Evolutionary conservation across 169 alveolate genomes (phyloP), one percentile per base, ranked within the genome.

Genomic region (Theileria sp.): DNA sequence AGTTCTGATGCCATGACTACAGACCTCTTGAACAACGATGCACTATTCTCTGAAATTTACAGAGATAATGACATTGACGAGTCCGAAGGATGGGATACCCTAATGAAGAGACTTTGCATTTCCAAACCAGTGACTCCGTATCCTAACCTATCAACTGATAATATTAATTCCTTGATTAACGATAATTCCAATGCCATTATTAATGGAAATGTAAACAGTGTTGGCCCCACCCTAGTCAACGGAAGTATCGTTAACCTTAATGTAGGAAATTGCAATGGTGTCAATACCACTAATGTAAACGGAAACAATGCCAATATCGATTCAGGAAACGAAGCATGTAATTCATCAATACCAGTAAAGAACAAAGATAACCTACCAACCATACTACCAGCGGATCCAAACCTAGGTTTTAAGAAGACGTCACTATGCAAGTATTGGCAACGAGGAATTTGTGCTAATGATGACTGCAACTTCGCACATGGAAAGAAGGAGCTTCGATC

Each of bases 381-480:
- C 44, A 74, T n/a, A 7, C 30, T 74, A 23, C 80, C 80, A 8
- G 32, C 25, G 9, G 80, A 74, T 17, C 74, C 80, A 36, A 74
- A 74, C 64, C 54, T 74, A 54, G 80, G 80, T 17, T 74, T 74
- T 49, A 74, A 74, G 64, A 58, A 81, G 65, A 88, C 94, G 0
- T 86, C 89, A 44, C 30, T 88, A 13, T 88, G 94, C 72, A 82
- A 86, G 58, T 74, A 81, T 85, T 88, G 94, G 94, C 81, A 86
- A 54, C 77, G 88, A 50, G 91, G 91, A 32, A 75, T 79, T 60
- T 88, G 94, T 71, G 79, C 77, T 34, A 81, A 86, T 54, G 72
- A 60, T 10, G 75, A 88, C 87, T 88, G 94, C 84, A 86, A 86
- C 44, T 88, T 78, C 64, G 94, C 94, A 15, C 94, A 88, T 73